phyloP scores from a whole-genome alignment of 2,329 filamentous ascomycete genomes.

The Penicillium psychrosexuale region DNA sequence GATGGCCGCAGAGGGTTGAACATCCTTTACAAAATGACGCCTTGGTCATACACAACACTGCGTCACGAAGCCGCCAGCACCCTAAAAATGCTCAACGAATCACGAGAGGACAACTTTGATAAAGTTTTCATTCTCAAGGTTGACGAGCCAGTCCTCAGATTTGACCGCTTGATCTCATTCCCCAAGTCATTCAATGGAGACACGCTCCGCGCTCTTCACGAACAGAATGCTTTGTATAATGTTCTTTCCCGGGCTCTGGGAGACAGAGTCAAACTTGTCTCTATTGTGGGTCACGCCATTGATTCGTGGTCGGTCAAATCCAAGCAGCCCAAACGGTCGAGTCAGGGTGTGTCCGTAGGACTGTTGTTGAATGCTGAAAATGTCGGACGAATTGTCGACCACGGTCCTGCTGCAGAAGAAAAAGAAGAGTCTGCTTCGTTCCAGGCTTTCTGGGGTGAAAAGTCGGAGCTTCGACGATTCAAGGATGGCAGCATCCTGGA shows the following conservation, averaged over 20 bases:
- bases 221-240: conserved; percentile 52
- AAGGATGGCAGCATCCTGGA: conserved; percentile 93
- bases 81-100: conserved; percentile 70
- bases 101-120: conserved; percentile 74
- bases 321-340: conserved; percentile 29
- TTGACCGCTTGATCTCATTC: conserved; percentile 52
- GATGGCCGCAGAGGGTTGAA: conserved; percentile 75
- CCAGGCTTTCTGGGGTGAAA: conserved; percentile 90
- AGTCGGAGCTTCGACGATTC: conserved; percentile 88
- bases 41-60: conserved; percentile 74
- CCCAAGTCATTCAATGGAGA: conserved; percentile 26
- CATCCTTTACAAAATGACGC: conserved; percentile 82
- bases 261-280: conserved; percentile 68
- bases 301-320: conserved; percentile 50
- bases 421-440: conserved; percentile 79
- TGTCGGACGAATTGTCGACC: conserved; percentile 74
- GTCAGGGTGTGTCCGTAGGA: conserved; percentile 55
- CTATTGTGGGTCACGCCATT: conserved; percentile 49
- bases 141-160: conserved; percentile 52
- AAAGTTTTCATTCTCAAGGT: conserved; percentile 71
- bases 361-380: conserved; percentile 71
- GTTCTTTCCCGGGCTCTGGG: conserved; percentile 69
- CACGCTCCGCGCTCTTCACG: conserved; percentile 29
- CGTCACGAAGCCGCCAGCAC: conserved; percentile 72
- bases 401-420: conserved; percentile 81